Evolutionary conservation across 495 filamentous ascomycete species (phyloP).

Genomic region (Thermothielavioides terrestris): DNA sequence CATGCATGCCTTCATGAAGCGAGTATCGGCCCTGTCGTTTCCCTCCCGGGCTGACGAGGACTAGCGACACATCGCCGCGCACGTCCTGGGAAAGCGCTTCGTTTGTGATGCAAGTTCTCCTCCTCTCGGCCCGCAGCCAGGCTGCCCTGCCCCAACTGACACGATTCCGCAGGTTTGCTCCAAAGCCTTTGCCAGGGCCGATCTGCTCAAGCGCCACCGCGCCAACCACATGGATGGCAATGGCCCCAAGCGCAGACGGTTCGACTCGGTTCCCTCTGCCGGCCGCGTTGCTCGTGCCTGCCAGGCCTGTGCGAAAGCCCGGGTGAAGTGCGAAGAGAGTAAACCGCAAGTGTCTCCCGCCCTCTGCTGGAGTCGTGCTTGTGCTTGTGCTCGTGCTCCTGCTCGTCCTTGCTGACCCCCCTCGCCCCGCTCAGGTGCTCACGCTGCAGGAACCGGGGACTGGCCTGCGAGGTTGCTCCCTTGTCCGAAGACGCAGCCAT

Average conservation of each 20-base stretch:
- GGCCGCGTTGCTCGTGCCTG: conserved; percentile 49
- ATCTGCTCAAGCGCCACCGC: conserved; percentile 47
- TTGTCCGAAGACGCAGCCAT: conserved; percentile 31
- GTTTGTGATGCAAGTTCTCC: conserved; percentile 21
- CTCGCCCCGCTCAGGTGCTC: conserved; percentile 32
- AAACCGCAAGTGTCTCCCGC: conserved; percentile 22
- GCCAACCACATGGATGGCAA: conserved; percentile 42
- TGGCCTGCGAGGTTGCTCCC: conserved; percentile 40
- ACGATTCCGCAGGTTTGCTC: conserved; percentile 37
- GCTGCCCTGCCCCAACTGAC: not conserved
- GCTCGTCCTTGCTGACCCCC: not conserved
- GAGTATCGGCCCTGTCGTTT: too few species aligned
- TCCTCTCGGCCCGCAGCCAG: too few species aligned
- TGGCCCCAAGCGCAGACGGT: conserved; percentile 37
- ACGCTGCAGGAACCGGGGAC: conserved; percentile 38
- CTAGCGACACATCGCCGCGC: conserved; percentile 48
- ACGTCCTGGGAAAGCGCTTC: conserved; percentile 50
- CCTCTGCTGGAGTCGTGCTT: not conserved
- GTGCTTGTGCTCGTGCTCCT: too few species aligned
- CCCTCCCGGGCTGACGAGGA: conserved; percentile 3
- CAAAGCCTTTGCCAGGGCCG: conserved; percentile 47
- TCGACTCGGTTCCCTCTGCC: conserved; percentile 35
- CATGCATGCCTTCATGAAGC: too few species aligned
- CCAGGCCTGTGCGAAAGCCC: conserved; percentile 42
- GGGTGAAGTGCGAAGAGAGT: conserved; percentile 47